Conservation (phyloP, 495 filamentous ascomycete species). For the Penicillium robsamsonii region DNA sequence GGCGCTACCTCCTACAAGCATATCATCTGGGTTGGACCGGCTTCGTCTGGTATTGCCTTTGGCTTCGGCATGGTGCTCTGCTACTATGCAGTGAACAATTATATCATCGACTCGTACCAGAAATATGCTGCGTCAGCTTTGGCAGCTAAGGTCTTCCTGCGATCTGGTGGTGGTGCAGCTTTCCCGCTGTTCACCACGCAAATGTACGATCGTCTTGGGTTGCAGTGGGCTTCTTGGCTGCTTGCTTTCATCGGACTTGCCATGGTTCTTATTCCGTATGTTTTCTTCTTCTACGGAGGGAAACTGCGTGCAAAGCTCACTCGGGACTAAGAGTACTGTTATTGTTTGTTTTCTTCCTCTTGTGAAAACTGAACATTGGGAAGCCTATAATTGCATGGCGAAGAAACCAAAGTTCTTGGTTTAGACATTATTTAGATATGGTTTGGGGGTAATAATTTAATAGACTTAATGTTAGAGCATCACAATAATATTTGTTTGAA, state of each 20-base stretch:
- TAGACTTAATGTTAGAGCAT: neutral
- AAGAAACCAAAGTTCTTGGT: neutral
- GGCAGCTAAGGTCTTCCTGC: slow-evolving; percentile 36
- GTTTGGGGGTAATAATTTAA: neutral
- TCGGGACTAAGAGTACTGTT: neutral
- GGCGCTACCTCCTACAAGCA: slow-evolving; percentile 58
- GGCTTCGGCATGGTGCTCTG: slow-evolving; percentile 67
- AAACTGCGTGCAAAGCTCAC: slow-evolving; percentile 25
- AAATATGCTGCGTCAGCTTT: slow-evolving; percentile 37
- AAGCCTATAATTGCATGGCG: neutral
- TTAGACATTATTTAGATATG: neutral
- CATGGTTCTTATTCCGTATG: slow-evolving; percentile 46
- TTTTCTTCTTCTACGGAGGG: slow-evolving; percentile 38
- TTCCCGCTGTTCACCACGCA: slow-evolving; percentile 51
- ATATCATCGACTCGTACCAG: slow-evolving; percentile 65
- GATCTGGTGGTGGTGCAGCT: slow-evolving; percentile 37
- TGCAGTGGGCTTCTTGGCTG: slow-evolving; percentile 57
- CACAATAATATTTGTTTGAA: neutral
- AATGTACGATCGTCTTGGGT: slow-evolving; percentile 51
- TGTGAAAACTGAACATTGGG: neutral
- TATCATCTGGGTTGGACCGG: slow-evolving; percentile 64
- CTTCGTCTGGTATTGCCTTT: slow-evolving; percentile 61
- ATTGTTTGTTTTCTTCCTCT: neutral
- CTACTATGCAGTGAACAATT: slow-evolving; percentile 67
- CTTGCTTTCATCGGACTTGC: slow-evolving; percentile 53